phyloP scores from a whole-genome alignment of 1,284 basidiomycete genomes.

The Earliella scabrosa region DNA sequence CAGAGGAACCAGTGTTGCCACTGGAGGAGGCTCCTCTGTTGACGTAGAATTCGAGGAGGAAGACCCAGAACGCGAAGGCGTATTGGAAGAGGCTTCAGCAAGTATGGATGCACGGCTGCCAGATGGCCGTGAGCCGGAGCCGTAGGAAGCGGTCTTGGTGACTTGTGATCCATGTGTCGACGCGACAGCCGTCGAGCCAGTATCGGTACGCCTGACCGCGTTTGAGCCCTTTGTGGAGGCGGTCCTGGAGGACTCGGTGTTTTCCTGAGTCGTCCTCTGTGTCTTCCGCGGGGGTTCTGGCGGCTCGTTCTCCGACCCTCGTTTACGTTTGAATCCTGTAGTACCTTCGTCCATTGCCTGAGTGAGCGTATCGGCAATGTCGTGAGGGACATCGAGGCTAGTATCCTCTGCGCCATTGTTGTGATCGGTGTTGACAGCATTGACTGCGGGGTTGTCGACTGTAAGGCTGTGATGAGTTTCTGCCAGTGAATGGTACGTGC shows the following conservation, averaged over 20 bases:
- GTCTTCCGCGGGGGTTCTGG: not conserved
- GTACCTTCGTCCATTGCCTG: not conserved
- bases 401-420: not conserved
- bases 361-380: not conserved
- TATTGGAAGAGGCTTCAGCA: not conserved
- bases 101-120: not conserved
- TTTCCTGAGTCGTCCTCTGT: not conserved
- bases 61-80: not conserved
- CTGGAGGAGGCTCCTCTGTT: not conserved
- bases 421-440: not conserved
- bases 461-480: too few species aligned
- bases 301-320: not conserved
- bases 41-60: not conserved
- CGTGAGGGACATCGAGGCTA: too few species aligned
- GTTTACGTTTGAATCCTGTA: constrained; percentile 4
- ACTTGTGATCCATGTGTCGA: not conserved
- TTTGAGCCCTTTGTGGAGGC: not conserved
- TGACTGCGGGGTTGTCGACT: too few species aligned
- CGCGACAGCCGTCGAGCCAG: constrained; percentile 2
- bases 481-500: too few species aligned
- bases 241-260: not conserved
- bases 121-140: not conserved
- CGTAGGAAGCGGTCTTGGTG: not conserved
- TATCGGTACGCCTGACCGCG: constrained; percentile 1
- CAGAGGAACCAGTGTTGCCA: not conserved